These are phyloP conservation scores for Parastagonospora nodorum DNA, from an alignment of 2,329 filamentous ascomycete genomes.

Conservation along the genomic window DNA sequence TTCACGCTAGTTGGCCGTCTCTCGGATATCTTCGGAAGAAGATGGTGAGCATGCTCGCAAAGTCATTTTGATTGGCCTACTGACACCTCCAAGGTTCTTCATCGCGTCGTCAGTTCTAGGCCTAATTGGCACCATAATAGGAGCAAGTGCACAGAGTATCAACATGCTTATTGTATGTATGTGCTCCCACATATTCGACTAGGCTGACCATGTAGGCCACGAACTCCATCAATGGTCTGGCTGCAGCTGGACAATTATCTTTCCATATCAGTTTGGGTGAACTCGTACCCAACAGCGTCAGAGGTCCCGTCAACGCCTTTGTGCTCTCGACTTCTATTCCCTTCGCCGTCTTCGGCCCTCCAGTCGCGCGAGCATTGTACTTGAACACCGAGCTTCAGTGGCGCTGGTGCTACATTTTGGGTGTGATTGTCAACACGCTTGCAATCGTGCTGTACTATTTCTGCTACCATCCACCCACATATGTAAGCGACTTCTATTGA, in stretches of 20 bases:
- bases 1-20: conserved; percentile 46
- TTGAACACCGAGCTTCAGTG: conserved; percentile 37
- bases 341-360: conserved; percentile 39
- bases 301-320: conserved; percentile 45
- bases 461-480: conserved; percentile 45
- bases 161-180: conserved; percentile 35
- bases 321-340: conserved; percentile 35
- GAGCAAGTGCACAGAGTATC: conserved; percentile 41
- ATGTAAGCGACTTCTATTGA: conserved; percentile 20
- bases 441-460: conserved; percentile 39
- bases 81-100: conserved; percentile 29
- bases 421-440: conserved; percentile 35
- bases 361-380: conserved; percentile 35
- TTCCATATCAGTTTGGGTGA: conserved; percentile 47
- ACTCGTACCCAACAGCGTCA: conserved; percentile 41
- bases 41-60: conserved; percentile 16
- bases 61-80: neutral
- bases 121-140: conserved; percentile 44
- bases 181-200: neutral
- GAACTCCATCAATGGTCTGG: conserved; percentile 45
- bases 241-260: conserved; percentile 46
- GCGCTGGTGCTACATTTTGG: conserved; percentile 40
- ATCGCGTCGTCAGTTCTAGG: conserved; percentile 41
- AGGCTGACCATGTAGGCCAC: conserved; percentile 21
- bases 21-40: conserved; percentile 46